phyloP scores from a whole-genome alignment of 108 stramenopile species.

The Cylindrotheca fusiformis region DNA sequence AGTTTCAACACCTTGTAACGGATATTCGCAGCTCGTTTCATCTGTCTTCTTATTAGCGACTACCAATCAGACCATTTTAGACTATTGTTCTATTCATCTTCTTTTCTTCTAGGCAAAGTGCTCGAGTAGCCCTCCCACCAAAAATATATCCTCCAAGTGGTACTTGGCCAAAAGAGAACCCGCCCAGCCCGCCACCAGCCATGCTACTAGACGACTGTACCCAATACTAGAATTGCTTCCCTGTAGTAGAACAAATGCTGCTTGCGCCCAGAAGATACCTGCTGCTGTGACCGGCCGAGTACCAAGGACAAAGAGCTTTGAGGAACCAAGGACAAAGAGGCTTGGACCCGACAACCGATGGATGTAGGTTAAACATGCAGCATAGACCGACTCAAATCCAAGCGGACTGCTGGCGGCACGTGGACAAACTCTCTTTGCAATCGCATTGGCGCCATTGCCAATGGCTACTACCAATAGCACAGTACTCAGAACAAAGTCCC shows the following conservation, averaged over 20 bases:
- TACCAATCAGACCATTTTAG: too few species aligned
- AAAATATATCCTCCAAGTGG: slow-evolving; percentile 21
- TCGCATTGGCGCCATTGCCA: slow-evolving; percentile 21
- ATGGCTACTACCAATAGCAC: slow-evolving; percentile 8
- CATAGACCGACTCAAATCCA: slow-evolving; percentile 22
- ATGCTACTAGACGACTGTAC: slow-evolving; percentile 12
- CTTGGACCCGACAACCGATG: slow-evolving; percentile 6
- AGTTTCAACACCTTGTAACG: too few species aligned
- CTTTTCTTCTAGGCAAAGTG: too few species aligned
- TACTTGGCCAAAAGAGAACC: slow-evolving; percentile 23
- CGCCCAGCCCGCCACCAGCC: slow-evolving; percentile 23
- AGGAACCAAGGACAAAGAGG: neutral
- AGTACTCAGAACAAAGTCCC: slow-evolving; percentile 3
- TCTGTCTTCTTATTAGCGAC: too few species aligned
- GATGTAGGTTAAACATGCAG: slow-evolving; percentile 21
- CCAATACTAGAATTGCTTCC: neutral
- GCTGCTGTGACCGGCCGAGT: neutral
- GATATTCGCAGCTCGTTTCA: too few species aligned
- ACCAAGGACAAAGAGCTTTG: neutral
- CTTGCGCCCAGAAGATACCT: slow-evolving; percentile 15
- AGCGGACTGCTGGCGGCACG: neutral
- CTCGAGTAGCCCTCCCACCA: too few species aligned
- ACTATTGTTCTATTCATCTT: too few species aligned
- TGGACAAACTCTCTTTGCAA: slow-evolving; percentile 5
- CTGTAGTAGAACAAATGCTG: slow-evolving; percentile 5